These are phyloP conservation scores for Turnera subulata DNA, from an alignment of 345 rosid genomes.

Conservation along the genomic window DNA sequence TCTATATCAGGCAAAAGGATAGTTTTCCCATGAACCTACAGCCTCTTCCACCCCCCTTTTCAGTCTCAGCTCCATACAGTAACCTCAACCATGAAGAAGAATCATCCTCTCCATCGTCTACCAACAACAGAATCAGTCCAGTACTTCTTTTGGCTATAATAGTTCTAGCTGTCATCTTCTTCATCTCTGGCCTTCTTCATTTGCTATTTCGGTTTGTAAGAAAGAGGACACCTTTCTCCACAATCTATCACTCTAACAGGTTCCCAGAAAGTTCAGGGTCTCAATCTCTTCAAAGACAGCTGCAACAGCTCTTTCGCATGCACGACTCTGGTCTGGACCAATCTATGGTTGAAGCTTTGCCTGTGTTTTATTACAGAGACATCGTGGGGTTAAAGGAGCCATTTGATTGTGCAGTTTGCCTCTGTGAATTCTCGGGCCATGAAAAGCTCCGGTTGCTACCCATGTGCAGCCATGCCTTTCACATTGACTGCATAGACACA, in stretches of 20 bases:
- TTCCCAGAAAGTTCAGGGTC: conserved; percentile 39
- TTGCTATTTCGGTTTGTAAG: conserved; percentile 48
- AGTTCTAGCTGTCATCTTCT: conserved; percentile 46
- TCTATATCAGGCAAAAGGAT: conserved; percentile 13
- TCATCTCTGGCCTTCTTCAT: conserved; percentile 55
- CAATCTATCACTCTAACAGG: conserved; percentile 40
- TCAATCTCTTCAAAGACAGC: conserved; percentile 54
- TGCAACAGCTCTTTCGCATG: conserved; percentile 59
- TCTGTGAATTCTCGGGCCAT: conserved; percentile 47
- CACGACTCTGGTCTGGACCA: conserved; percentile 82
- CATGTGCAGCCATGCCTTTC: conserved; percentile 67
- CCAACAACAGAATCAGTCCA: conserved; percentile 43
- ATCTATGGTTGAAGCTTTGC: conserved; percentile 57
- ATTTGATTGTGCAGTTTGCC: conserved; percentile 77
- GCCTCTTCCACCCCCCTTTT: conserved; percentile 21
- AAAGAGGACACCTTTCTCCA: conserved; percentile 39
- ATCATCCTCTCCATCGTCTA: conserved; percentile 26
- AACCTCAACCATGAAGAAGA: conserved; percentile 20
- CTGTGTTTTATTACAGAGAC: conserved; percentile 58
- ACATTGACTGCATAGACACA: conserved; percentile 58
- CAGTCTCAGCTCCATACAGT: conserved; percentile 15
- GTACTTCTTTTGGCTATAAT: conserved; percentile 44
- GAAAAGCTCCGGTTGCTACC: conserved; percentile 72
- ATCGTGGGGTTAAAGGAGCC: conserved; percentile 60
- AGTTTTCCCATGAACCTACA: conserved; percentile 26